These are phyloP conservation scores for Didymella exigua DNA, from an alignment of 2,329 filamentous ascomycete species.

Conservation along the genomic window DNA sequence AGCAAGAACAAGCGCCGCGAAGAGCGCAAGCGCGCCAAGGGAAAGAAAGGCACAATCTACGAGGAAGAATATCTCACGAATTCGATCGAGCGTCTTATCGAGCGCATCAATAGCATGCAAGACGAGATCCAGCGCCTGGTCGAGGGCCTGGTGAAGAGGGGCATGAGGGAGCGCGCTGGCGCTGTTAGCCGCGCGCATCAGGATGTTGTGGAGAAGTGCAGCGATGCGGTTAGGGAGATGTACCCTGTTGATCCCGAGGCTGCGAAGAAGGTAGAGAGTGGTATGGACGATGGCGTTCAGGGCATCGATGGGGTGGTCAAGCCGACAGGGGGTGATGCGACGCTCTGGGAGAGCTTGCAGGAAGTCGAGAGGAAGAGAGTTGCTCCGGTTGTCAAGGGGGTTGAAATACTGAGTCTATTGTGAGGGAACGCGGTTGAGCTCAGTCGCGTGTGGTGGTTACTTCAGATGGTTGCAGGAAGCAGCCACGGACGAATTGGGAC, in stretches of 20 bases:
- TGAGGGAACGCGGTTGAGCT: too few relatives aligned
- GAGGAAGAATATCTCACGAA: constrained; percentile 97
- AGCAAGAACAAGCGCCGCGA: constrained; percentile 87
- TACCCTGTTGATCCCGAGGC: constrained; percentile 23
- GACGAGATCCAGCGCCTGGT: constrained; percentile 77
- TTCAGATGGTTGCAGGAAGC: neutral
- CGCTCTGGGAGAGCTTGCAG: constrained; percentile 53
- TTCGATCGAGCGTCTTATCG: constrained; percentile 80
- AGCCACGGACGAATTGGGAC: too few relatives aligned
- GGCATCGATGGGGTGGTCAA: constrained; percentile 28
- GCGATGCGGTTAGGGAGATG: constrained; percentile 66
- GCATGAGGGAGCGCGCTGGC: constrained; percentile 85
- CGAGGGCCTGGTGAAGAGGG: constrained; percentile 75
- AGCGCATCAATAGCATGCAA: constrained; percentile 75
- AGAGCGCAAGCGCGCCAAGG: constrained; percentile 91
- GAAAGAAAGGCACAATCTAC: constrained; percentile 96
- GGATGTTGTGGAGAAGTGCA: constrained; percentile 75
- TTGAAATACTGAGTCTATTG: constrained; percentile 52
- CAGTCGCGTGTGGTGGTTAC: neutral
- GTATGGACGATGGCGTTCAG: constrained; percentile 34
- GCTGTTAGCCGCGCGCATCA: constrained; percentile 75
- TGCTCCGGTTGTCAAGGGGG: constrained; percentile 59
- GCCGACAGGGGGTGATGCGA: constrained; percentile 52
- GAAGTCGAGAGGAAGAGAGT: constrained; percentile 50
- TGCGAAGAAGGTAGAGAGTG: constrained; percentile 7